Base-by-base conservation (phyloP, 2,329 filamentous ascomycete genomes). In the Cladosporium sp. region DNA sequence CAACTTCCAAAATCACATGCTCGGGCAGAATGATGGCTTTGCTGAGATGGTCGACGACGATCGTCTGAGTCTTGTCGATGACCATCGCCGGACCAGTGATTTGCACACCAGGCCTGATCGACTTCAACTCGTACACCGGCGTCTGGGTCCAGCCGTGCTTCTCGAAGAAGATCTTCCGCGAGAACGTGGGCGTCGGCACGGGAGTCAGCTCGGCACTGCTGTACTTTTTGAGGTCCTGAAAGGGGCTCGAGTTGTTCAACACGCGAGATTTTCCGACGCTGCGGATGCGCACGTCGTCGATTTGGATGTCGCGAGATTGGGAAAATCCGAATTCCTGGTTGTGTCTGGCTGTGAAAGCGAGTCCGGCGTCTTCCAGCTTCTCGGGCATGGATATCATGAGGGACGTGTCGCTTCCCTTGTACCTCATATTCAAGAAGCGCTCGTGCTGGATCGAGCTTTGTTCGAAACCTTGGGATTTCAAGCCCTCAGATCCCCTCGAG, bases 151-250 rank as follows among this genome's bases (percentile, higher is more conserved):
- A 80, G 1, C 89, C 88, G 6, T 32, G 29, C 18, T 85, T 87
- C 56, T 93, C 88, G 58, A 95, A 96, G 67, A 91, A 96, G 0
- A 95, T 88, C 43, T 83, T 73, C 2, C 82, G 79, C 3, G 70
- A 44, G 22, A 47, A 47, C 24, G 32, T 52, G 27, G 38, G 38
- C 12, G 34, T 55, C 77, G 71, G 24, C 87, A 79, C 75, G 88
- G 92, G 41, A 1, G 78, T 75, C 50, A 76, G 78, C 43, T 89
- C 74, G 3, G 80, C 77, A 59, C 82, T 84, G 5, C 93, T 73
- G 64, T 93, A 88, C 61, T 88, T 77, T 55, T 92, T 88, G 4
- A 90, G 85, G 1, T 85, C 89, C 70, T 86, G 84, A 50, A 88
- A 85, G 34, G 83, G 72, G 48, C 85, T 83, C 41, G 85, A 77